These are phyloP conservation scores for Aspergillus amoenus DNA, from an alignment of 2,329 filamentous ascomycete species.

Conservation along the genomic window DNA sequence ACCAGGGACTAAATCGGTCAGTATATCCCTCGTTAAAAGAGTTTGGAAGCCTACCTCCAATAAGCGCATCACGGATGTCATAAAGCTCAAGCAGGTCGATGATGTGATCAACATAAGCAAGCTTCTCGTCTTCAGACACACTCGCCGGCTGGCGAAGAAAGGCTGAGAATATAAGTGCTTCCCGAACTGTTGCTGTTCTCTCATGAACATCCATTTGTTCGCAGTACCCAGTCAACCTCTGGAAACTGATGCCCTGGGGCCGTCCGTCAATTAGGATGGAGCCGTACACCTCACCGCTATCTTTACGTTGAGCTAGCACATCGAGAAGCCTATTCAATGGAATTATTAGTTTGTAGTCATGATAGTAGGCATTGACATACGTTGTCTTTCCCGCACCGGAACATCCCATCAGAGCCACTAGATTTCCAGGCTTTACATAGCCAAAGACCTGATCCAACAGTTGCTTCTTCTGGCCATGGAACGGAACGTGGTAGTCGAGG, in stretches of 20 bases:
- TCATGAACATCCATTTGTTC: slow-evolving; percentile 69
- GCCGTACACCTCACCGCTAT: slow-evolving; percentile 58
- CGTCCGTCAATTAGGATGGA: slow-evolving; percentile 66
- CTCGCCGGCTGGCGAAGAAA: slow-evolving; percentile 56
- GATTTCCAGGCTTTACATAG: slow-evolving; percentile 71
- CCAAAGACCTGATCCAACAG: slow-evolving; percentile 68
- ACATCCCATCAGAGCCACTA: slow-evolving; percentile 74
- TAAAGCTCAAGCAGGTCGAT: slow-evolving; percentile 62
- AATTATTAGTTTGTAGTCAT: no score
- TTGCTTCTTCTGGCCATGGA: slow-evolving; percentile 44
- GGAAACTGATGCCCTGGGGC: slow-evolving; percentile 60
- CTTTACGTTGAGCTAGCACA: slow-evolving; percentile 68
- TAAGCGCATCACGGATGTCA: slow-evolving; percentile 61
- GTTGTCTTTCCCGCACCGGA: slow-evolving; percentile 74
- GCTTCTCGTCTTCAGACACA: slow-evolving; percentile 55
- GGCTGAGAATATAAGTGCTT: slow-evolving; percentile 65
- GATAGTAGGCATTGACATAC: no score
- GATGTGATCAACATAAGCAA: slow-evolving; percentile 62
- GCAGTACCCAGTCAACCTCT: slow-evolving; percentile 65
- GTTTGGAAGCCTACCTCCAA: slow-evolving; percentile 46
- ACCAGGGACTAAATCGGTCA: slow-evolving; percentile 45
- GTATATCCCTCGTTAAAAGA: slow-evolving; percentile 32
- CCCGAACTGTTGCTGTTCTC: slow-evolving; percentile 61
- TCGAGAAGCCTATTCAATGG: slow-evolving; percentile 69
- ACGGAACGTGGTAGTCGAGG: slow-evolving; percentile 66